Evolutionary conservation across 768 basidiomycete species (phyloP).

Genomic region (Austroboletus festivus): DNA sequence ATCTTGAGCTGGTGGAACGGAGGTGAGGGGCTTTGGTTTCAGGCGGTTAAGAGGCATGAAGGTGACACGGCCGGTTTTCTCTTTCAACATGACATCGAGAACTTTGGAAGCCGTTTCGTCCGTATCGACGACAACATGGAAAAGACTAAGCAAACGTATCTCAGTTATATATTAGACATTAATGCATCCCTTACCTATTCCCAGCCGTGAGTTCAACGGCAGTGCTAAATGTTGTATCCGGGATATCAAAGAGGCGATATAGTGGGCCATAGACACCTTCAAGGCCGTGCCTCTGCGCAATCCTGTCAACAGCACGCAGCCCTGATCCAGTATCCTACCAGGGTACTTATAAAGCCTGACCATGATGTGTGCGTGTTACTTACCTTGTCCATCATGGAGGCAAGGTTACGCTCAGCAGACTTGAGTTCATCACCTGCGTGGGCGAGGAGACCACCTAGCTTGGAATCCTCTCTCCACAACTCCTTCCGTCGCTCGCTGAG

Average conservation of each 20-base stretch:
- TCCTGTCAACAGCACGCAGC: constrained; percentile 79
- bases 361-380: constrained; percentile 1
- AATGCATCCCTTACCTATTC: constrained; percentile 61
- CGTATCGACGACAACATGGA: constrained; percentile 97
- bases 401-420: constrained; percentile 72
- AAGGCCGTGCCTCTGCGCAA: constrained; percentile 70
- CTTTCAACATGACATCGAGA: constrained; percentile 91
- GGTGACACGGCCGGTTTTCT: constrained; percentile 92
- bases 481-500: constrained; percentile 84
- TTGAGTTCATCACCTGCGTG: constrained; percentile 80
- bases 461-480: constrained; percentile 92
- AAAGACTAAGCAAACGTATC: constrained; percentile 49
- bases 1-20: constrained; percentile 64
- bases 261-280: constrained; percentile 91
- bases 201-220: constrained; percentile 95
- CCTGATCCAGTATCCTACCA: constrained; percentile 86
- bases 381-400: constrained; percentile 96
- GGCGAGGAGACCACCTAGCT: constrained; percentile 70
- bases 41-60: constrained; percentile 98
- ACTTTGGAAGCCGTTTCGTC: constrained; percentile 89
- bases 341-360: not conserved
- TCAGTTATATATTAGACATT: not conserved
- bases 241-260: constrained; percentile 89
- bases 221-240: constrained; percentile 83
- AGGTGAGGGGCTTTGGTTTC: constrained; percentile 62